A percentile compares a stretch with the other conserved stretches of the same genome.
Evolutionary conservation across 441 rosid species (phyloP).

Genomic region (Dalechampia spathulata): DNA sequence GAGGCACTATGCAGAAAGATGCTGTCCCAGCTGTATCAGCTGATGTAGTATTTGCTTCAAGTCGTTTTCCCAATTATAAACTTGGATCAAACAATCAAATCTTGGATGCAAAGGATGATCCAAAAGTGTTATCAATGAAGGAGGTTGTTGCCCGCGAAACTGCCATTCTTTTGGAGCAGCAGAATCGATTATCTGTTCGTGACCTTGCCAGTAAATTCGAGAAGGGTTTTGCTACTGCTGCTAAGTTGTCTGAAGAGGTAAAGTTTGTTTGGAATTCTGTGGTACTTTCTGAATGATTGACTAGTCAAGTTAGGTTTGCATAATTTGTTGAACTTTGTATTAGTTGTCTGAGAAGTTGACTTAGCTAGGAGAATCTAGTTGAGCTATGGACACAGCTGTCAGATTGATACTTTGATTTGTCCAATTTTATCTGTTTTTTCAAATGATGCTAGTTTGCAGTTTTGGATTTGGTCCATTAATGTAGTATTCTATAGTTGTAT

Average conservation of each 20-base stretch:
- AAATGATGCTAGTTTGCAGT: not conserved
- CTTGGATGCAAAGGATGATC: slow-evolving; percentile 59
- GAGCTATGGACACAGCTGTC: not conserved
- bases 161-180: slow-evolving; percentile 81
- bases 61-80: slow-evolving; percentile 78
- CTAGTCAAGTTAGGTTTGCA: not conserved
- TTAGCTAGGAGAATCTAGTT: slow-evolving; percentile 1
- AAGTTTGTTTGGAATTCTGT: slow-evolving; percentile 10
- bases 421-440: not conserved
- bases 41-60: slow-evolving; percentile 78
- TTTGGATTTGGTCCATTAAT: not conserved
- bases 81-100: slow-evolving; percentile 75
- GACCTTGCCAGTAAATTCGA: slow-evolving; percentile 97
- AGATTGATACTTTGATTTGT: not conserved
- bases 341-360: not conserved
- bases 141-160: slow-evolving; percentile 92
- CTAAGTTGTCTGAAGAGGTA: slow-evolving; percentile 93
- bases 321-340: not conserved
- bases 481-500: not conserved
- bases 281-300: slow-evolving; percentile 3
- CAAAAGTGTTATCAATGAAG: slow-evolving; percentile 73
- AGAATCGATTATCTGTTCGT: slow-evolving; percentile 86
- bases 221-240: slow-evolving; percentile 89
- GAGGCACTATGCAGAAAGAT: slow-evolving; percentile 53
- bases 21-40: slow-evolving; percentile 70